Percentiles rank a stretch among this genome's conserved stretches.
Evolutionary conservation across 352 stramenopile genomes (phyloP).

Genomic region (Globisporangium solare): DNA sequence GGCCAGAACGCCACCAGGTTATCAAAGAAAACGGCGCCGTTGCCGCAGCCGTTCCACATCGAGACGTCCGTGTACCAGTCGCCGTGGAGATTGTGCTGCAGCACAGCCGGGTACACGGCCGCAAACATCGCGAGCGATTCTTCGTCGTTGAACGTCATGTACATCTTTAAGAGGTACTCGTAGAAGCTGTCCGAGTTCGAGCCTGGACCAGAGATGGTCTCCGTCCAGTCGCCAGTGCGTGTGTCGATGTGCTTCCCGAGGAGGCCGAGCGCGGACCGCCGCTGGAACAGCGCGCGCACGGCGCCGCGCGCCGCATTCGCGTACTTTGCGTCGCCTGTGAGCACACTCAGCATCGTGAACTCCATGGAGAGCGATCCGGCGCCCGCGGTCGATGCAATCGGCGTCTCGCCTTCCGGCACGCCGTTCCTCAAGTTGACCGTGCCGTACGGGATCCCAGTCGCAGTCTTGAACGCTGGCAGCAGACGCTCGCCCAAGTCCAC

Average conservation of each 20-base stretch:
- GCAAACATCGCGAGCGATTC: constrained; percentile 92
- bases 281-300: constrained; percentile 72
- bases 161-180: constrained; percentile 98
- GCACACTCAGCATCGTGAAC: constrained; percentile 94
- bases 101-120: constrained; percentile 58
- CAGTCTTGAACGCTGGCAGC: constrained; percentile 94
- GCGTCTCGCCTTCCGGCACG: constrained; percentile 91
- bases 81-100: constrained; percentile 68
- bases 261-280: constrained; percentile 77
- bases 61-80: constrained; percentile 85
- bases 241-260: constrained; percentile 97
- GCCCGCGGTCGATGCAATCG: constrained; percentile 94
- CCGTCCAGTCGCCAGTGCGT: constrained; percentile 80
- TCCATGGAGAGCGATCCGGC: constrained; percentile 95
- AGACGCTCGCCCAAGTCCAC: constrained; percentile 94
- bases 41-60: constrained; percentile 70
- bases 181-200: constrained; percentile 98
- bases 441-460: constrained; percentile 95
- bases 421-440: constrained; percentile 93
- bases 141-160: constrained; percentile 92
- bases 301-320: constrained; percentile 52
- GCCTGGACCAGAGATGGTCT: constrained; percentile 76
- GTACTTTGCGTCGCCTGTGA: constrained; percentile 70
- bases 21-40: constrained; percentile 60
- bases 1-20: constrained; percentile 96